phyloP scores from a whole-genome alignment of 2,329 filamentous ascomycete species.

The Fusarium acutatum region DNA sequence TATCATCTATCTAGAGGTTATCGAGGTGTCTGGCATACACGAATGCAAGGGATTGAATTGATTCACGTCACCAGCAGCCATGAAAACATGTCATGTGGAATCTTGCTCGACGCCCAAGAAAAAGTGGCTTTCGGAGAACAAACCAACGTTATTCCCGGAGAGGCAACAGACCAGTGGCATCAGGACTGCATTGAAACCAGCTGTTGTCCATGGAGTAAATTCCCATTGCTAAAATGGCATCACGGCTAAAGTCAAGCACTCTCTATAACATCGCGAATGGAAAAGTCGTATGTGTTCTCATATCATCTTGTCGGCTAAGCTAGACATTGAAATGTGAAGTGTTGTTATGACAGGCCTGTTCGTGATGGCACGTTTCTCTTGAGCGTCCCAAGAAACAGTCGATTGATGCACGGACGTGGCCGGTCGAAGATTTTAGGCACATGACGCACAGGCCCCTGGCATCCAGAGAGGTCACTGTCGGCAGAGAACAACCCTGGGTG shows the following conservation, averaged over 20 bases:
- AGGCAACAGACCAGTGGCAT: background rate
- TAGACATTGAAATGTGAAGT: background rate
- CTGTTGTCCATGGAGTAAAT: background rate
- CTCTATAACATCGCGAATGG: background rate
- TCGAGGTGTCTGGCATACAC: background rate
- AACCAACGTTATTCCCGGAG: slow-evolving; percentile 1
- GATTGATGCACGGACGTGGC: slow-evolving; percentile 40
- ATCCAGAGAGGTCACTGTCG: slow-evolving; percentile 25
- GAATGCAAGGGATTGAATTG: background rate
- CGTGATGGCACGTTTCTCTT: slow-evolving; percentile 28
- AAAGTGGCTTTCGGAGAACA: background rate
- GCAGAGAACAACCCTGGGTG: slow-evolving; percentile 23
- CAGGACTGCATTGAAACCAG: background rate
- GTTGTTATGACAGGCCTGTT: slow-evolving; percentile 32
- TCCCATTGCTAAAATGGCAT: slow-evolving; percentile 13
- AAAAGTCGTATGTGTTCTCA: slow-evolving; percentile 6
- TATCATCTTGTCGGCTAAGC: slow-evolving; percentile 20
- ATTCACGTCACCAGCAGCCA: background rate
- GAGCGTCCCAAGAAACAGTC: slow-evolving; percentile 32
- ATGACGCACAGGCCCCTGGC: slow-evolving; percentile 32
- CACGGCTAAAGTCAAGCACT: background rate
- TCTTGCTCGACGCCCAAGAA: background rate
- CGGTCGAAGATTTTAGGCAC: slow-evolving; percentile 29
- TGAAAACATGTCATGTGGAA: background rate
- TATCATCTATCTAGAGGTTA: background rate